Evolutionary conservation across 2,329 filamentous ascomycete genomes (phyloP).

Genomic region (Celoporthe dispersa): DNA sequence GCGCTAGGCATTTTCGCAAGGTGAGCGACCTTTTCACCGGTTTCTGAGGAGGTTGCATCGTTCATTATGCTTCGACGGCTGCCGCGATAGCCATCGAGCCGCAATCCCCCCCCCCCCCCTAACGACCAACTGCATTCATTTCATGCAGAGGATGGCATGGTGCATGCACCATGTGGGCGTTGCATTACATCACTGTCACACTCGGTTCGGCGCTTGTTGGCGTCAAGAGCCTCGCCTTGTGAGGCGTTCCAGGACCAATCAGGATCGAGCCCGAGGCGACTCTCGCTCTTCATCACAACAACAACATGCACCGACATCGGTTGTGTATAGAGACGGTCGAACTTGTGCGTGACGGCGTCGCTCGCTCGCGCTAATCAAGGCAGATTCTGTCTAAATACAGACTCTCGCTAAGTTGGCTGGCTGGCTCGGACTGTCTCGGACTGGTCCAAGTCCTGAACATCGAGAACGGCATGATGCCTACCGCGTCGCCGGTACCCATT

Average conservation of each 20-base stretch:
- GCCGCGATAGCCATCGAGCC: not conserved
- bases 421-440: not conserved
- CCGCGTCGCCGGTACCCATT: not conserved
- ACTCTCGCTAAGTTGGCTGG: not conserved
- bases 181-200: conserved; percentile 20
- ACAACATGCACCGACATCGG: not conserved
- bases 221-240: conserved; percentile 18
- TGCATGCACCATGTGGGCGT: conserved; percentile 20
- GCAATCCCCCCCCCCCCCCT: no score
- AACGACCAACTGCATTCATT: conserved; percentile 10
- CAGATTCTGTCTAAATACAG: not conserved
- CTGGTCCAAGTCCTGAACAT: not conserved
- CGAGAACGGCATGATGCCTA: not conserved
- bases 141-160: not conserved
- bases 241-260: conserved; percentile 22
- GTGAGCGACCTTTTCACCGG: not conserved
- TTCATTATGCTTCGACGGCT: not conserved
- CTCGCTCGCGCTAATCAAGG: not conserved
- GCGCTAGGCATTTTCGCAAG: not conserved
- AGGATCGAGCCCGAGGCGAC: conserved; percentile 14
- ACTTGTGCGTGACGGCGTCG: not conserved
- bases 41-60: not conserved
- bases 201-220: conserved; percentile 16
- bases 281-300: not conserved
- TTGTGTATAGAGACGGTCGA: not conserved